Percentiles rank a stretch among this genome's conserved stretches.
Conservation (phyloP, 1,139 yeast genomes). For the Hansenula lynferdii region DNA sequence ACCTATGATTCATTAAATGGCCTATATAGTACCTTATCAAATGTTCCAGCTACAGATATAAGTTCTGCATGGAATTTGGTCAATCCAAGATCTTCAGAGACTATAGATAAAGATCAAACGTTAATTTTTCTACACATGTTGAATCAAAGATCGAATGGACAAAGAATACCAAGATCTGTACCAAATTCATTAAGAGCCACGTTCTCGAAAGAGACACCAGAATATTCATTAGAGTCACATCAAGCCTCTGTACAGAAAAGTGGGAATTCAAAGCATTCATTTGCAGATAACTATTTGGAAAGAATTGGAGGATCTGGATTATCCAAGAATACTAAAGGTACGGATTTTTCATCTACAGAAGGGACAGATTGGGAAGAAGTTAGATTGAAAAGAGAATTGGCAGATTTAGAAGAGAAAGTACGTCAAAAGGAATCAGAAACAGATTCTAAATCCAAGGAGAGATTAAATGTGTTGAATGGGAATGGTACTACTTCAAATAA, state of each 20-base stretch:
- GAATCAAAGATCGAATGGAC: constrained; percentile 86
- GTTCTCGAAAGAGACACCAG: constrained; percentile 80
- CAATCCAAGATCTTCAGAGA: constrained; percentile 80
- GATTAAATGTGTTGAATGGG: constrained; percentile 30
- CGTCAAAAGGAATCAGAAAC: constrained; percentile 51
- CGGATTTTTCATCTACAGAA: constrained; percentile 69
- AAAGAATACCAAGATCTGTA: constrained; percentile 84
- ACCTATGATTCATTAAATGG: constrained; percentile 67
- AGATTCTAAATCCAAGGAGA: constrained; percentile 36
- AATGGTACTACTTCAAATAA: constrained; percentile 30
- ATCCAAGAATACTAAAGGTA: constrained; percentile 49
- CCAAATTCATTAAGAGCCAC: constrained; percentile 94
- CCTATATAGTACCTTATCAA: constrained; percentile 60
- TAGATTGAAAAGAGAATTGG: constrained; percentile 71
- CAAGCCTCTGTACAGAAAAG: constrained; percentile 35
- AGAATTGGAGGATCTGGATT: constrained; percentile 22
- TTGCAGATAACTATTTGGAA: constrained; percentile 21
- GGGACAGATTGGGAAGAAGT: constrained; percentile 87
- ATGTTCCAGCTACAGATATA: constrained; percentile 82
- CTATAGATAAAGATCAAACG: constrained; percentile 92
- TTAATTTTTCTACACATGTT: constrained; percentile 85
- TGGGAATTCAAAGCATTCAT: constrained; percentile 17
- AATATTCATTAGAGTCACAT: constrained; percentile 57
- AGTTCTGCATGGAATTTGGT: constrained; percentile 94
- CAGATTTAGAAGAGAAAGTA: constrained; percentile 64